Conservation (phyloP, 176 grass and related monocot genomes). For the Thalia dealbata region DNA sequence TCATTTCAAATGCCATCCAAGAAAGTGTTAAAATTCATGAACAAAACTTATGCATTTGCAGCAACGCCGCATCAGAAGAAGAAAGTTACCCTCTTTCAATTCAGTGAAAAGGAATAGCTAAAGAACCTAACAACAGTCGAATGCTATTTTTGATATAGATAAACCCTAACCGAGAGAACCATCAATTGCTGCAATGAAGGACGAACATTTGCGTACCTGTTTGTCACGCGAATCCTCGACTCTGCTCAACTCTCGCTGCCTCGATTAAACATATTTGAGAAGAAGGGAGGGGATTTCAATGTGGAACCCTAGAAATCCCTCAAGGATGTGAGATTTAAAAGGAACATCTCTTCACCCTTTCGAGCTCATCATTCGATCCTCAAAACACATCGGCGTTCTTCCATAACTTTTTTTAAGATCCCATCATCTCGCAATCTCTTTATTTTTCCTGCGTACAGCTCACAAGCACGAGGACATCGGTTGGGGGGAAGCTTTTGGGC, state of each 20-base stretch:
- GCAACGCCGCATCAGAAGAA: background rate
- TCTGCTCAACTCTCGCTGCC: background rate
- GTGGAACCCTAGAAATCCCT: background rate
- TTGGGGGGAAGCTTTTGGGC: constrained; percentile 31
- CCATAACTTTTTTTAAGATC: background rate
- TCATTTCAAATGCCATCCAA: too few species aligned
- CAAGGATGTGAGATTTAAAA: background rate
- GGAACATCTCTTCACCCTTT: background rate
- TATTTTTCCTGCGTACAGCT: constrained; percentile 54
- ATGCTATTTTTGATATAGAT: background rate
- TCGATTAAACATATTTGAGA: background rate
- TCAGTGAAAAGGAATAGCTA: background rate
- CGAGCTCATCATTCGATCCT: background rate
- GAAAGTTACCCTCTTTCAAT: background rate
- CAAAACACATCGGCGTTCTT: background rate
- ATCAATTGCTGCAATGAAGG: background rate
- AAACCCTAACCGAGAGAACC: background rate
- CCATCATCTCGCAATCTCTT: constrained; percentile 6
- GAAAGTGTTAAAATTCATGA: background rate
- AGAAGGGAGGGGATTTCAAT: background rate
- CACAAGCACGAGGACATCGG: constrained; percentile 47
- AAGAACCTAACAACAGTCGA: background rate
- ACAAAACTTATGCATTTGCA: background rate
- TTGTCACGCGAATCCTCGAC: background rate
- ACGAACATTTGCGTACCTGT: background rate